Percentiles rank a stretch among this genome's conserved stretches.
Conservation (phyloP, 768 basidiomycete genomes). For the Lentinula boryana region DNA sequence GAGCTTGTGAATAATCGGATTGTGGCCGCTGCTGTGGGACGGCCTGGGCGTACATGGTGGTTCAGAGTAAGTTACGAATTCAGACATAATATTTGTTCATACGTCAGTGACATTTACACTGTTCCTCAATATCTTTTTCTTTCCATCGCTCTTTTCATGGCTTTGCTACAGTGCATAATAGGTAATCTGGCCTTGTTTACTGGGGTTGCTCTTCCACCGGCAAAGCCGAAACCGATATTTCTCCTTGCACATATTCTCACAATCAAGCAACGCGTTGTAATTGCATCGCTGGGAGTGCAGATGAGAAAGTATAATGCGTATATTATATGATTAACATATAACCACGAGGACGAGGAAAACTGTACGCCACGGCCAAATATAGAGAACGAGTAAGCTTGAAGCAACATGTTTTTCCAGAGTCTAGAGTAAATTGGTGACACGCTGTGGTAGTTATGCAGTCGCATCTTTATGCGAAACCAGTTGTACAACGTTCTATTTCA, state of each 20-base stretch:
- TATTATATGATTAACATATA: not conserved
- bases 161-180: not conserved
- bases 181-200: no score
- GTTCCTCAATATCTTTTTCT: not conserved
- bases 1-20: slow-evolving; percentile 19
- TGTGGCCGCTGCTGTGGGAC: slow-evolving; percentile 16
- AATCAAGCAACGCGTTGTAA: not conserved
- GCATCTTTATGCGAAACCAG: no score
- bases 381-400: no score
- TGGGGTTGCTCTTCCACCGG: not conserved
- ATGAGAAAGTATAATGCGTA: not conserved
- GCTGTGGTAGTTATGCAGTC: no score
- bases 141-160: not conserved
- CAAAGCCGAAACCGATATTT: not conserved
- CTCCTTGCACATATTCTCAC: not conserved
- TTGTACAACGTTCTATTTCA: not conserved
- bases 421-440: no score
- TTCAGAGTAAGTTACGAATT: not conserved
- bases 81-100: not conserved
- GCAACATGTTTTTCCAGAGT: no score
- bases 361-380: not conserved
- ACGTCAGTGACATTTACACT: not conserved
- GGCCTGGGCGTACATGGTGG: slow-evolving; percentile 18
- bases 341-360: not conserved
- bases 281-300: not conserved